Percentiles rank a stretch among this genome's conserved stretches.
phyloP scores from a whole-genome alignment of 352 stramenopile species.

The Globisporangium takayamanum region DNA sequence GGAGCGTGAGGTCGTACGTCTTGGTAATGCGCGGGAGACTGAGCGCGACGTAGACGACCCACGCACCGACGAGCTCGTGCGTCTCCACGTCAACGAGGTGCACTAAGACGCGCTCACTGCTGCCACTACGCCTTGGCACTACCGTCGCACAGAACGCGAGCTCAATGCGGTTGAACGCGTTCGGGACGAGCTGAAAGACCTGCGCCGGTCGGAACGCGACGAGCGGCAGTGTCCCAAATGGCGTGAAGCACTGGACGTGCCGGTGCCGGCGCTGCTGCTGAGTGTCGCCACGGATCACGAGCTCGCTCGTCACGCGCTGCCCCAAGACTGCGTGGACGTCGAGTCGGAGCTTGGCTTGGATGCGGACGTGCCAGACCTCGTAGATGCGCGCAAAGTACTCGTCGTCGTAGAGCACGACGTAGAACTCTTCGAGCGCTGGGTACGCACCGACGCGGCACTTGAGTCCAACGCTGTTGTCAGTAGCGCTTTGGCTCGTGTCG shows the following conservation, averaged over 20 bases:
- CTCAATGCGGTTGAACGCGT: constrained; percentile 90
- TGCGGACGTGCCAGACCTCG: constrained; percentile 80
- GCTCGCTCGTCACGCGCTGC: constrained; percentile 77
- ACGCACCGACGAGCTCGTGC: constrained; percentile 86
- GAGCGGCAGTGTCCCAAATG: constrained; percentile 25
- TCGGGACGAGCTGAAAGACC: constrained; percentile 83
- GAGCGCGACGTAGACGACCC: constrained; percentile 79
- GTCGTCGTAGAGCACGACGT: constrained; percentile 87
- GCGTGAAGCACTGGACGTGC: constrained; percentile 51
- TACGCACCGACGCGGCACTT: constrained; percentile 87
- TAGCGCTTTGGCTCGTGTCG: constrained; percentile 19
- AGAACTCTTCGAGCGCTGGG: constrained; percentile 86
- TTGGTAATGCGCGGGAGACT: constrained; percentile 84
- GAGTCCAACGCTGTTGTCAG: constrained; percentile 28
- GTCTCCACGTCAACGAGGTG: constrained; percentile 89
- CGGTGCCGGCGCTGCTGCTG: not conserved
- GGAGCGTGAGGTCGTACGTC: constrained; percentile 86
- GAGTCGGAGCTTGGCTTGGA: constrained; percentile 71
- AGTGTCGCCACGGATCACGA: constrained; percentile 87
- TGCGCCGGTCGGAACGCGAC: constrained; percentile 72
- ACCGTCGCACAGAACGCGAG: constrained; percentile 62
- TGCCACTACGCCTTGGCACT: constrained; percentile 12
- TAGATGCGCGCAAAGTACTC: constrained; percentile 70
- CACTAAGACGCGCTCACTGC: constrained; percentile 37
- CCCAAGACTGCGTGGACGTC: constrained; percentile 86